A percentile compares a stretch with the other conserved stretches of the same genome.
phyloP scores from a whole-genome alignment of 2,329 filamentous ascomycete species.

The Canariomyces notabilis region DNA sequence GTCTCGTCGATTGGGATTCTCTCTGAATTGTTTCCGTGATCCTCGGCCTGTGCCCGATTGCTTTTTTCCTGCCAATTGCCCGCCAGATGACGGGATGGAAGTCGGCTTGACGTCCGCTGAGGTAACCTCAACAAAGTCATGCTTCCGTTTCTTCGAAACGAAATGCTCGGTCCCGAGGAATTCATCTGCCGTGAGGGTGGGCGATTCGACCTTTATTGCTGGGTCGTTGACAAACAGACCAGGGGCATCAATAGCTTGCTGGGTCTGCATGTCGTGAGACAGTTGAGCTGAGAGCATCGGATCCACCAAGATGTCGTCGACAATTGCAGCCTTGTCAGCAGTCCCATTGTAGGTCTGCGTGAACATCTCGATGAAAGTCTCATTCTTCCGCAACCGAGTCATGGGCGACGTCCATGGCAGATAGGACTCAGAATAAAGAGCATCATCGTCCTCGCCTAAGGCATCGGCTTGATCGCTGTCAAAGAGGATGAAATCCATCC shows the following conservation, averaged over 20 bases:
- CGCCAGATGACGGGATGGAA: slow-evolving; percentile 1
- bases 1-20: slow-evolving; percentile 1
- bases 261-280: slow-evolving; percentile 3
- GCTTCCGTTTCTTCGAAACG: slow-evolving; percentile 14
- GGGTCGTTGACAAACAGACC: neutral
- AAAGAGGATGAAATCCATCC: slow-evolving; percentile 26
- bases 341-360: slow-evolving; percentile 21
- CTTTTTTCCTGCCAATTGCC: neutral
- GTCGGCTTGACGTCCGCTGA: slow-evolving; percentile 1
- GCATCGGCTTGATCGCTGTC: slow-evolving; percentile 15
- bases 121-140: slow-evolving; percentile 9
- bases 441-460: slow-evolving; percentile 18
- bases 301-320: slow-evolving; percentile 14
- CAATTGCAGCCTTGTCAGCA: slow-evolving; percentile 5
- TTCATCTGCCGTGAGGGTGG: slow-evolving; percentile 8
- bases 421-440: slow-evolving; percentile 14
- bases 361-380: slow-evolving; percentile 25
- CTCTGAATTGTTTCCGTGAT: neutral
- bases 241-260: neutral
- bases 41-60: slow-evolving; percentile 1
- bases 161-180: slow-evolving; percentile 8
- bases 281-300: slow-evolving; percentile 18
- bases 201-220: slow-evolving; percentile 18
- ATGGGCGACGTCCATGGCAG: slow-evolving; percentile 26
- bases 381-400: slow-evolving; percentile 25